Percentiles rank a stretch among this genome's conserved stretches.
These are phyloP conservation scores for Botryotinia narcissicola DNA, from an alignment of 2,329 filamentous ascomycete species.

Conservation along the genomic window DNA sequence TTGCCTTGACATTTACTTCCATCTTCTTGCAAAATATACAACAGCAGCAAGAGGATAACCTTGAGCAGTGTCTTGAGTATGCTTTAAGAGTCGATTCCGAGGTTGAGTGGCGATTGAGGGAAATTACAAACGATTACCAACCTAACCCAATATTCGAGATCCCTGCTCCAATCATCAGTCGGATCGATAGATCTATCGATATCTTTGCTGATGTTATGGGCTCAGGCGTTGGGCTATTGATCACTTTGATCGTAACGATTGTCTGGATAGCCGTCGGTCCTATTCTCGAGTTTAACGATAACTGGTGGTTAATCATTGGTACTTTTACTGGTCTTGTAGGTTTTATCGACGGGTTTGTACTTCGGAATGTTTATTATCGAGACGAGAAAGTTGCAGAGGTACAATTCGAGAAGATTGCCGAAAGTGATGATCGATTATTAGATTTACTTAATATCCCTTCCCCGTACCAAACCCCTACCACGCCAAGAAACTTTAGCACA, in stretches of 20 bases:
- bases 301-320: neutral
- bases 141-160: conserved; percentile 34
- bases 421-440: neutral
- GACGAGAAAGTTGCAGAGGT: neutral
- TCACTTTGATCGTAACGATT: neutral
- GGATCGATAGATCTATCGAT: neutral
- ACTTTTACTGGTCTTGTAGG: neutral
- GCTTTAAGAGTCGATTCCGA: conserved; percentile 39
- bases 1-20: conserved; percentile 43
- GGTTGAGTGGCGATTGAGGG: conserved; percentile 39
- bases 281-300: neutral
- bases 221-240: neutral
- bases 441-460: neutral
- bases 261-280: neutral
- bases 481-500: neutral
- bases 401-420: neutral
- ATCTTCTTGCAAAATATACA: conserved; percentile 42
- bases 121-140: conserved; percentile 37
- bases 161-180: neutral
- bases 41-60: conserved; percentile 39
- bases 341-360: conserved; percentile 24
- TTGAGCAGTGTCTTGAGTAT: conserved; percentile 36
- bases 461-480: neutral
- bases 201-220: neutral
- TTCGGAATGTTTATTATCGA: neutral